These are phyloP conservation scores for Ampelocalamus luodianensis DNA, from an alignment of 176 grass and related monocot genomes.

Conservation along the genomic window DNA sequence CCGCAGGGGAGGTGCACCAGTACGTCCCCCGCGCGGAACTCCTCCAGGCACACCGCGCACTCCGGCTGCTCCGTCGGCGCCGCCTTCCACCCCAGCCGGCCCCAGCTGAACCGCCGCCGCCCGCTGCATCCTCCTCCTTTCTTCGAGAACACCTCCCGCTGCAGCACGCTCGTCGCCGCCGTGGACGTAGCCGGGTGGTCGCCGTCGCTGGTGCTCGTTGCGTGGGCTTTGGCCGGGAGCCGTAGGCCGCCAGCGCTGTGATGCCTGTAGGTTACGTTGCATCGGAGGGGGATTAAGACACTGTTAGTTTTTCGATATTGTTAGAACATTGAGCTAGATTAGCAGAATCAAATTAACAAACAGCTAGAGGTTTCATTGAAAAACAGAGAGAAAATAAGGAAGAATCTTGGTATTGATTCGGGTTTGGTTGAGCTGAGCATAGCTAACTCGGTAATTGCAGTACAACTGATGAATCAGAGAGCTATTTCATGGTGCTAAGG, in stretches of 20 bases:
- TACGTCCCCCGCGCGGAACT: conserved; percentile 65
- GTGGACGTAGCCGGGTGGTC: neutral
- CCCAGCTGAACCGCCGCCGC: conserved; percentile 49
- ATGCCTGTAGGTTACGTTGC: conserved; percentile 41
- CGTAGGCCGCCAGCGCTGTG: conserved; percentile 54
- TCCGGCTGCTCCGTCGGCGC: conserved; percentile 39
- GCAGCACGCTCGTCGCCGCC: neutral
- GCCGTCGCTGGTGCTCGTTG: neutral
- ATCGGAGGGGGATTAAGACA: neutral
- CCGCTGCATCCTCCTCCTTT: neutral
- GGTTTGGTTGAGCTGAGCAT: neutral
- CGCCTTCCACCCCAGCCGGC: conserved; percentile 45
- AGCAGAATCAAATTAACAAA: neutral
- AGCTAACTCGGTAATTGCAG: neutral
- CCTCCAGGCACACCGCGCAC: conserved; percentile 89
- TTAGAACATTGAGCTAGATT: neutral
- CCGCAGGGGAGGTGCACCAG: conserved; percentile 75
- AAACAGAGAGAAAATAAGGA: neutral
- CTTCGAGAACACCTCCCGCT: conserved; percentile 56
- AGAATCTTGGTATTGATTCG: neutral
- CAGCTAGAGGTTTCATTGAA: neutral
- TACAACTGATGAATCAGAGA: neutral
- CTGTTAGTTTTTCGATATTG: neutral
- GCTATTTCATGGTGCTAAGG: neutral
- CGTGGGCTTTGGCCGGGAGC: neutral